A percentile compares a stretch with the other conserved stretches of the same genome.
These are phyloP conservation scores for Nematodospora valgi DNA, from an alignment of 805 yeast genomes.

Conservation along the genomic window DNA sequence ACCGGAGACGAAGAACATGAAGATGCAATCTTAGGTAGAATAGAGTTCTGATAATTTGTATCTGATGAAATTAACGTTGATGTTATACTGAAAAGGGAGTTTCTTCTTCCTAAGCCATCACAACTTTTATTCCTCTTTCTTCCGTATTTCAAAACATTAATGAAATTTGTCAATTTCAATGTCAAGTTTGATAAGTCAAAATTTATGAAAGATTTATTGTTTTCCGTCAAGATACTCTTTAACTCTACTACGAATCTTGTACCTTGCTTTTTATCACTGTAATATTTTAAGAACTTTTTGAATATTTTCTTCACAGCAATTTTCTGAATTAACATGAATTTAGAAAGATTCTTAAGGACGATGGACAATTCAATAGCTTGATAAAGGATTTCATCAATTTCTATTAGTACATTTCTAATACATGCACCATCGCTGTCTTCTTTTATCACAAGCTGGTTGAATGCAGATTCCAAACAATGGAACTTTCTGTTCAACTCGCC, in stretches of 20 bases:
- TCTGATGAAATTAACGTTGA: conserved; percentile 8
- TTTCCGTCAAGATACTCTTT: conserved; percentile 33
- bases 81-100: conserved; percentile 9
- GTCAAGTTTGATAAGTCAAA: conserved; percentile 60
- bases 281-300: conserved; percentile 60
- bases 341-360: conserved; percentile 59
- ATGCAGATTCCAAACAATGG: conserved; percentile 24
- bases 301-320: conserved; percentile 70
- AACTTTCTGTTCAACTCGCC: conserved; percentile 59
- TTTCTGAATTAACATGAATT: conserved; percentile 69
- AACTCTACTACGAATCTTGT: conserved; percentile 22
- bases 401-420: conserved; percentile 8
- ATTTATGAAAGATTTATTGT: conserved; percentile 56
- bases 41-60: conserved; percentile 9
- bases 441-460: conserved; percentile 5
- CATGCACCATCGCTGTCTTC: neutral
- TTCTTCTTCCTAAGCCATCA: conserved; percentile 4
- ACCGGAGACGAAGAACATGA: neutral
- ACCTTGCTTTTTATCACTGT: conserved; percentile 19
- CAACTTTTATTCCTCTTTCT: conserved; percentile 1
- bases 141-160: conserved; percentile 16
- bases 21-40: conserved; percentile 1
- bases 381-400: conserved; percentile 27
- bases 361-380: conserved; percentile 41
- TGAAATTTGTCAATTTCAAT: conserved; percentile 47